Conservation (phyloP, 2,329 filamentous ascomycete species). For the Chaetoscypha palmicola region DNA sequence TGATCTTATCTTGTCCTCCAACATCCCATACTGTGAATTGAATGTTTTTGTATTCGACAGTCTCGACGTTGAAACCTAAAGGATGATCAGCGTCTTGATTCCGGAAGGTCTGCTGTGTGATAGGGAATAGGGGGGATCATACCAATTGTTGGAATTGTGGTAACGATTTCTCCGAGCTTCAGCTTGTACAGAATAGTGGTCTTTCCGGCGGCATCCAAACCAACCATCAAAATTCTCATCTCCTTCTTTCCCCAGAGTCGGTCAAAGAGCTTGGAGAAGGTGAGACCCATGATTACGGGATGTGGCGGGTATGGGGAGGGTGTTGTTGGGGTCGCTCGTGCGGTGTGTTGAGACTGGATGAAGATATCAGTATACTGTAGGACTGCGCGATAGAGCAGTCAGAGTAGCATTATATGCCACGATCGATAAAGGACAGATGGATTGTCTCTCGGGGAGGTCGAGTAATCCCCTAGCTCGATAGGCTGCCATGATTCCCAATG, state of each 20-base stretch:
- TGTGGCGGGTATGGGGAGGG: neutral
- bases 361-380: slow-evolving; percentile 1
- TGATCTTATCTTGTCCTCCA: slow-evolving; percentile 97
- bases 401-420: slow-evolving; percentile 4
- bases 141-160: slow-evolving; percentile 91
- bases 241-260: slow-evolving; percentile 99
- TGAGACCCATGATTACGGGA: slow-evolving; percentile 66
- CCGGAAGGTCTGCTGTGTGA: neutral
- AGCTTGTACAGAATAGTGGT: slow-evolving; percentile 99
- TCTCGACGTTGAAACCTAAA: slow-evolving; percentile 88
- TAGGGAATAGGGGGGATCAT: neutral
- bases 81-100: neutral
- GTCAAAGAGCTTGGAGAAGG: slow-evolving; percentile 92
- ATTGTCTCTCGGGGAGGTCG: slow-evolving; percentile 1
- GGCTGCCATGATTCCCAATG: slow-evolving; percentile 22
- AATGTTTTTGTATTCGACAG: slow-evolving; percentile 97
- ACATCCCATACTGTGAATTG: slow-evolving; percentile 99
- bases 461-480: slow-evolving; percentile 15
- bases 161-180: slow-evolving; percentile 96
- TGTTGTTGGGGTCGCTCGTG: neutral
- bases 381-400: slow-evolving; percentile 1
- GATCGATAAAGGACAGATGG: slow-evolving; percentile 4
- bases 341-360: slow-evolving; percentile 1
- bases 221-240: slow-evolving; percentile 97
- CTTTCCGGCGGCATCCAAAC: slow-evolving; percentile 96